These are phyloP conservation scores for Cyberlindnera japonica DNA, from an alignment of 805 yeast species.

Conservation along the genomic window DNA sequence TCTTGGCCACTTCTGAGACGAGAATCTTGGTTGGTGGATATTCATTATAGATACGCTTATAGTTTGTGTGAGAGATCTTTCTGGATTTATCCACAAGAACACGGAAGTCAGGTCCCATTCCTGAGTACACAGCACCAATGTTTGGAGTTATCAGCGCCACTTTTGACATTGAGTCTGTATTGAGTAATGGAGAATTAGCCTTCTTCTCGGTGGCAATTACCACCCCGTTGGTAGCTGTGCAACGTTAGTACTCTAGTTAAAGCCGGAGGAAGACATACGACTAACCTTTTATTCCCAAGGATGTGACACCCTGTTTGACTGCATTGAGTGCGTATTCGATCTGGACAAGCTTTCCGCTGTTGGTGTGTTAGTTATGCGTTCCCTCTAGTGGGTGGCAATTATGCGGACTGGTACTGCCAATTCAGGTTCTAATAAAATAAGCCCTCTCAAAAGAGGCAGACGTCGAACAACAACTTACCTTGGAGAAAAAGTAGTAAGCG, in stretches of 20 bases:
- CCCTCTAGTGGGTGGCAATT: constrained; percentile 1
- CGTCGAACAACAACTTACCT: constrained; percentile 43
- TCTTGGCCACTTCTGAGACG: constrained; percentile 91
- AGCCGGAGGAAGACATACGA: not conserved
- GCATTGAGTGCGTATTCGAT: constrained; percentile 97
- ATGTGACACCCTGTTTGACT: constrained; percentile 96
- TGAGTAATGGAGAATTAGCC: constrained; percentile 71
- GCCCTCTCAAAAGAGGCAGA: not conserved
- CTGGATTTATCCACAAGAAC: constrained; percentile 92
- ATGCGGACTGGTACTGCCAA: not conserved
- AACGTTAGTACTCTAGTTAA: not conserved
- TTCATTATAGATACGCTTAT: constrained; percentile 91
- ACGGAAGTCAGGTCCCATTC: constrained; percentile 99
- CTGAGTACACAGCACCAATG: constrained; percentile 94
- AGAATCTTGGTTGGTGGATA: constrained; percentile 94
- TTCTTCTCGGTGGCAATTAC: constrained; percentile 97
- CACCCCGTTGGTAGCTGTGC: constrained; percentile 81
- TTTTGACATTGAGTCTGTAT: constrained; percentile 71
- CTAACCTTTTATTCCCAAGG: constrained; percentile 82
- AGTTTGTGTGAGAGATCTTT: constrained; percentile 86
- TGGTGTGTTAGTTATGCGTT: constrained; percentile 12
- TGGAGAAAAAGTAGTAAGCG: constrained; percentile 96
- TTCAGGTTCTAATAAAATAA: not conserved
- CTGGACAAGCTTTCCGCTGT: constrained; percentile 93
- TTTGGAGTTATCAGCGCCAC: constrained; percentile 87